A percentile compares a stretch with the other conserved stretches of the same genome.
Conservation (phyloP, 2,329 filamentous ascomycete genomes). For the Blumeria graminis region DNA sequence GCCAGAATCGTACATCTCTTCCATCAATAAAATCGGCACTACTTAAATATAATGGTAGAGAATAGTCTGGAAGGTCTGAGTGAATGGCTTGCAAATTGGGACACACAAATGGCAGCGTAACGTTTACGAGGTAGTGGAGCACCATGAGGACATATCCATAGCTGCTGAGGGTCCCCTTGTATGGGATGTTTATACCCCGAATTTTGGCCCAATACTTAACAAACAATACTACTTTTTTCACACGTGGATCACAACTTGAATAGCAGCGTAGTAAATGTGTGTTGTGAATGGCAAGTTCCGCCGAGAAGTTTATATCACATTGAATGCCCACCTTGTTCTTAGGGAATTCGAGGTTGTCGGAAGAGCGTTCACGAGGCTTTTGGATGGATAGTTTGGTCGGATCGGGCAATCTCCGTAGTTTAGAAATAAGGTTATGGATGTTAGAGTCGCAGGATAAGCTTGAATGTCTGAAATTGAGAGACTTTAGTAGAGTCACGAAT, state of each 20-base stretch:
- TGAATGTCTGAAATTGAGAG: neutral
- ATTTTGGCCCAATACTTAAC: constrained; percentile 79
- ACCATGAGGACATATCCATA: constrained; percentile 90
- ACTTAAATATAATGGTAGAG: constrained; percentile 18
- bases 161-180: constrained; percentile 64
- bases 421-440: constrained; percentile 6
- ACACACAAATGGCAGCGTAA: constrained; percentile 57
- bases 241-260: constrained; percentile 51
- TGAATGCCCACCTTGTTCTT: constrained; percentile 58
- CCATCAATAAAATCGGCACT: constrained; percentile 28
- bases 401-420: constrained; percentile 13
- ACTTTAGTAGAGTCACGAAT: constrained; percentile 27
- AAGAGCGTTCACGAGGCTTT: constrained; percentile 28
- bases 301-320: constrained; percentile 82
- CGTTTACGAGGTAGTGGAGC: constrained; percentile 68
- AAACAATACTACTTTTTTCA: constrained; percentile 58
- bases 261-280: constrained; percentile 67
- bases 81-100: constrained; percentile 51
- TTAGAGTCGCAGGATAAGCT: constrained; percentile 1
- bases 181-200: constrained; percentile 66
- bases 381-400: constrained; percentile 22
- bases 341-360: constrained; percentile 49
- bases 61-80: constrained; percentile 20
- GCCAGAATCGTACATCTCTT: constrained; percentile 53
- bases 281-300: constrained; percentile 62